Conservation (phyloP, 2,329 filamentous ascomycete species). For the Fusarium burgessii region DNA sequence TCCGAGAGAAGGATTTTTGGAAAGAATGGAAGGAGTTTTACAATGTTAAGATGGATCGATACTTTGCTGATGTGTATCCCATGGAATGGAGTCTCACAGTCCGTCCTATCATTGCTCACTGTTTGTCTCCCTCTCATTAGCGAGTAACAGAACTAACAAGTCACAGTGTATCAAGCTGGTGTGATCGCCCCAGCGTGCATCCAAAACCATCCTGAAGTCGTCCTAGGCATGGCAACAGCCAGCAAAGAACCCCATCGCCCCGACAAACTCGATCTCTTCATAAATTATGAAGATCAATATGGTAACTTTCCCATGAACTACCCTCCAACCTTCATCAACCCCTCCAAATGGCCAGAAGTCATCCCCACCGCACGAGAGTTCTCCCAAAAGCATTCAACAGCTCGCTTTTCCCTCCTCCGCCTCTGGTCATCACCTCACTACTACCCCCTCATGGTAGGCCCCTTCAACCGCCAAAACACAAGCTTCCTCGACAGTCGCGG, state of each 20-base stretch:
- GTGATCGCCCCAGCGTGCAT: constrained; percentile 40
- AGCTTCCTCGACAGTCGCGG: constrained; percentile 46
- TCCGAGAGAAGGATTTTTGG: constrained; percentile 41
- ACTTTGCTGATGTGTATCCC: constrained; percentile 42
- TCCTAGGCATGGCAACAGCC: constrained; percentile 39
- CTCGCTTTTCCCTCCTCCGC: constrained; percentile 45
- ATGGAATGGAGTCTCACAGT: constrained; percentile 47
- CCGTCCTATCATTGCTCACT: constrained; percentile 43
- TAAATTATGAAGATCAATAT: constrained; percentile 45
- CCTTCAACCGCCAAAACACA: constrained; percentile 25
- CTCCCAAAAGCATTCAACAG: constrained; percentile 8
- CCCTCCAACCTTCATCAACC: constrained; percentile 26
- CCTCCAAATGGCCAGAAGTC: constrained; percentile 40
- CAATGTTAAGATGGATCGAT: background rate
- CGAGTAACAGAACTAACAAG: constrained; percentile 6
- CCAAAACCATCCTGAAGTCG: constrained; percentile 34
- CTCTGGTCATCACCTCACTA: constrained; percentile 48
- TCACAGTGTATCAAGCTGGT: constrained; percentile 44
- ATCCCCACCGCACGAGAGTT: constrained; percentile 36
- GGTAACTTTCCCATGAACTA: constrained; percentile 19
- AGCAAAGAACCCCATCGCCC: constrained; percentile 46
- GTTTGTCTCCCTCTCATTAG: background rate
- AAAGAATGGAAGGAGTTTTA: constrained; percentile 39
- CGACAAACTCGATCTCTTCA: constrained; percentile 44
- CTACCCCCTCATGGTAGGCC: constrained; percentile 47